A percentile compares a stretch with the other conserved stretches of the same genome.
These are phyloP conservation scores for Sordariomycetes sp. DNA, from an alignment of 2,329 filamentous ascomycete genomes.

Conservation along the genomic window DNA sequence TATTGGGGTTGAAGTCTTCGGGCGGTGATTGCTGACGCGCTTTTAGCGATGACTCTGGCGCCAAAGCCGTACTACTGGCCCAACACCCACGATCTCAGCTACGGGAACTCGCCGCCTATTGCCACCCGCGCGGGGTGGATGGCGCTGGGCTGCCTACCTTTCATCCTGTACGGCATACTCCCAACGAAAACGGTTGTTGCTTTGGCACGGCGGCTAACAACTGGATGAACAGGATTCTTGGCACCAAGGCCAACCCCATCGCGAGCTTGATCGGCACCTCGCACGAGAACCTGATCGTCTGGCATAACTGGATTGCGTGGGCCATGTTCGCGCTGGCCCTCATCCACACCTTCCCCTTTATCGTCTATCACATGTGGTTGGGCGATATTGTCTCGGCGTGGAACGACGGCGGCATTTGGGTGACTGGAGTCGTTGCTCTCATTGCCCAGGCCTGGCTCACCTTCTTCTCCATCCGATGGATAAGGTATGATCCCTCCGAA, in stretches of 20 bases:
- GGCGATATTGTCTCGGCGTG: slow-evolving; percentile 32
- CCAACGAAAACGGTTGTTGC: too few relatives aligned
- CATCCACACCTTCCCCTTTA: slow-evolving; percentile 49
- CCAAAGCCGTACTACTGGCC: slow-evolving; percentile 48
- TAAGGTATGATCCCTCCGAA: slow-evolving; percentile 35
- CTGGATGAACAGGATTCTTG: slow-evolving; percentile 4
- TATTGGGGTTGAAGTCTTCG: too few relatives aligned
- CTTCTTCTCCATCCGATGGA: slow-evolving; percentile 36
- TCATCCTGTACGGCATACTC: slow-evolving; percentile 25
- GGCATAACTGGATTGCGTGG: slow-evolving; percentile 42
- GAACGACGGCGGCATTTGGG: neutral
- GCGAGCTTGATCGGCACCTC: slow-evolving; percentile 41
- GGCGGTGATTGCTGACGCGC: too few relatives aligned
- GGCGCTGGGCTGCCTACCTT: slow-evolving; percentile 38
- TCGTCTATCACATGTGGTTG: slow-evolving; percentile 36
- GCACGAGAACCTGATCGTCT: slow-evolving; percentile 46
- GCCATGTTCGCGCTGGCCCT: slow-evolving; percentile 45
- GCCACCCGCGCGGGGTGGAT: slow-evolving; percentile 42
- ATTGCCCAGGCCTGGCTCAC: slow-evolving; percentile 44
- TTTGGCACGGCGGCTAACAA: too few relatives aligned
- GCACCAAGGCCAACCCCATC: slow-evolving; percentile 45
- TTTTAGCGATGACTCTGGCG: slow-evolving; percentile 31
- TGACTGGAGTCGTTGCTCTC: slow-evolving; percentile 38
- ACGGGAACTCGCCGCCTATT: slow-evolving; percentile 39
- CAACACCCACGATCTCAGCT: slow-evolving; percentile 21